A percentile compares a stretch with the other conserved stretches of the same genome.
Evolutionary conservation across 805 yeast species (phyloP).

Genomic region (Nakazawaea ishiwadae): DNA sequence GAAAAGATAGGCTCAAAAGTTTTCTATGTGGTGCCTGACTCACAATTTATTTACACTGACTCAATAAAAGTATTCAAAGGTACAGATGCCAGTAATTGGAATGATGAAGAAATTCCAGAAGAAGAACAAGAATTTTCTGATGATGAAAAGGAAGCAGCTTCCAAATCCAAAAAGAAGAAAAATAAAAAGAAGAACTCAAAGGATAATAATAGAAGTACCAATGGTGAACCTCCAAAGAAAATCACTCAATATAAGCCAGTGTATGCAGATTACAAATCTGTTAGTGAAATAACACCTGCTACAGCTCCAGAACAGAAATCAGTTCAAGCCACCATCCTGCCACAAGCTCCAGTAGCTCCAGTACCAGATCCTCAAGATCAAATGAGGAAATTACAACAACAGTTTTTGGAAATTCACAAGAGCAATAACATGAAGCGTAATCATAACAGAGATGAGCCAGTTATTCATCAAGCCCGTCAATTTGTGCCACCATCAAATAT

Average conservation of each 20-base stretch:
- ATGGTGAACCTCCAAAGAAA: constrained; percentile 4
- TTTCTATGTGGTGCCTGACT: constrained; percentile 74
- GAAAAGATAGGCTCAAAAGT: constrained; percentile 52
- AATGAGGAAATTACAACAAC: constrained; percentile 18
- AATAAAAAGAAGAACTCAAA: constrained; percentile 42
- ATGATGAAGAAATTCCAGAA: constrained; percentile 90
- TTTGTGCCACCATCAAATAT: constrained; percentile 10
- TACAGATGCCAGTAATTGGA: constrained; percentile 90
- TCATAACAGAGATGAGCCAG: constrained; percentile 10
- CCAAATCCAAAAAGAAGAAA: constrained; percentile 59
- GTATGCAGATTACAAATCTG: constrained; percentile 5
- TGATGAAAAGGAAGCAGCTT: constrained; percentile 81
- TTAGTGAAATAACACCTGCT: background rate
- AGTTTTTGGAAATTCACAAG: constrained; percentile 9
- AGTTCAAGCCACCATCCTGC: too few relatives aligned
- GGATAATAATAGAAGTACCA: constrained; percentile 14
- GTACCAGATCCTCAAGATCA: constrained; percentile 13
- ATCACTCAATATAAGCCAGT: constrained; percentile 4
- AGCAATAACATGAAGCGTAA: constrained; percentile 6
- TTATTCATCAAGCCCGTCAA: constrained; percentile 13
- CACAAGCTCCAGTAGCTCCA: too few relatives aligned
- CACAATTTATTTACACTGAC: constrained; percentile 76
- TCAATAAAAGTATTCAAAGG: constrained; percentile 70
- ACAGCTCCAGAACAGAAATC: too few relatives aligned
- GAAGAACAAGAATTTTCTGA: constrained; percentile 95